phyloP scores from a whole-genome alignment of 2,329 filamentous ascomycete species.

The Cucurbitaria berberidis region DNA sequence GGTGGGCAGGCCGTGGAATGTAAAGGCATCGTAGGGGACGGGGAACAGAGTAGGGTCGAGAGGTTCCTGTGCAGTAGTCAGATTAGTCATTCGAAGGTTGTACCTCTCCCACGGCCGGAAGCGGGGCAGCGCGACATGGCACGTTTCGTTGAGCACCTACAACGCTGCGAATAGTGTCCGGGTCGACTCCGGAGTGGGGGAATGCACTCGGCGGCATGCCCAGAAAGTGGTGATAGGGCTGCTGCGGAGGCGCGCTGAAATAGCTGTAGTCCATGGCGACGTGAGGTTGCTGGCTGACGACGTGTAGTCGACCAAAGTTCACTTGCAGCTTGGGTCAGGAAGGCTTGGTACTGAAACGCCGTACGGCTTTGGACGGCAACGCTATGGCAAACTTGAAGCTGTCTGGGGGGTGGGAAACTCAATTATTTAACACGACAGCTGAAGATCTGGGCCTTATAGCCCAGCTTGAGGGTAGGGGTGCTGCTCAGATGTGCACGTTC shows the following conservation, averaged over 20 bases:
- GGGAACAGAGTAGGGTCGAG: conserved; percentile 49
- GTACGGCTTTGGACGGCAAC: background rate
- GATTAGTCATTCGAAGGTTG: conserved; percentile 28
- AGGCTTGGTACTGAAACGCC: background rate
- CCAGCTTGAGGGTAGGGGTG: conserved; percentile 10
- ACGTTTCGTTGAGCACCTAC: conserved; percentile 25
- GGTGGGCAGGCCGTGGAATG: conserved; percentile 36
- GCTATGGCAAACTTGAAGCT: conserved; percentile 1
- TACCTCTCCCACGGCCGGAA: conserved; percentile 4
- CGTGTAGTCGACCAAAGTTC: background rate
- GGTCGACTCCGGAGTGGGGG: conserved; percentile 42
- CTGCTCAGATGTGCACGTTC: conserved; percentile 23
- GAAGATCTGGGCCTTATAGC: conserved; percentile 23
- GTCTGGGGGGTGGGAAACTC: background rate
- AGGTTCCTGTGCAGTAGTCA: conserved; percentile 47
- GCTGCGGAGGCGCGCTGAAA: conserved; percentile 53
- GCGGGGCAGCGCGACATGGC: conserved; percentile 10
- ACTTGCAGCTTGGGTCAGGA: background rate
- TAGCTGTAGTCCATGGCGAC: conserved; percentile 64
- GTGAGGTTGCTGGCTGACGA: background rate
- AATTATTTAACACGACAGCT: conserved; percentile 15
- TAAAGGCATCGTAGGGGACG: conserved; percentile 38
- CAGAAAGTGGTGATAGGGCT: conserved; percentile 57
- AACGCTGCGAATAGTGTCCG: conserved; percentile 45
- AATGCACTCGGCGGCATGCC: conserved; percentile 52